Base-by-base conservation (phyloP, 1,284 basidiomycete genomes). In the Apiotrichum gracile region DNA sequence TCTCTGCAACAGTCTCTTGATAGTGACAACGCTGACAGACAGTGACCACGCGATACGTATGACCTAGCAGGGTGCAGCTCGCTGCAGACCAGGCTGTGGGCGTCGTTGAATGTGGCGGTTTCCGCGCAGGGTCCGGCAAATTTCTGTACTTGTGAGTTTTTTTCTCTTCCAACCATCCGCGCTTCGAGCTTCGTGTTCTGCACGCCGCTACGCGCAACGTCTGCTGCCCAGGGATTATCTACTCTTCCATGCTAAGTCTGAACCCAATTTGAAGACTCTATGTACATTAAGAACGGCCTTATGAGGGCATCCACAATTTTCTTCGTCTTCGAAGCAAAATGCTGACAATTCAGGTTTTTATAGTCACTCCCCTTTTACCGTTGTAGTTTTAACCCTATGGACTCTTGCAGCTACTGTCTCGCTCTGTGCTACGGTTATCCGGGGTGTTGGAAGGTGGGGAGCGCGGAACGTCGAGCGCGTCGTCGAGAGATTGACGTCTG, bases 181-280 rank as follows among this genome's bases (percentile, higher is more conserved):
- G 19, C 27, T 22, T 40, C 19, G 22, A 14, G 4, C 26, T 22
- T 21, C 42, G 22, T 26, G 43, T n/a, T 26, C 13, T 19, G 19
- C 21, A 19, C 33, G 24, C 13, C 33, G 5, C 6, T 34, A 16
- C 14, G 33, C 14, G 17, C 27, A 21, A 9, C 25, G 2, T 14
- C n/a, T 25, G 37, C 37, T 44, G 67, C 68, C 68, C 64, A 54
- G 51, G 27, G 70, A 72, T 69, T 62, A 69, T 64, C 63, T 64
- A 61, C 60, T 64, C 62, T 68, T 72, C 70, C 68, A 72, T 72
- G 70, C 70, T 72, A 70, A 72, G 57, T 60, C 68, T 62, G 68
- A 72, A 7, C n/a, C 56, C 48, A 34, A 42, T 54, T 35, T 70
- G 70, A 72, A 58, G 66, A 64, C 55, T 54, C 51, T 57, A 66